Evolutionary conservation across 768 basidiomycete species (phyloP).

Genomic region (Dendrothele bispora): DNA sequence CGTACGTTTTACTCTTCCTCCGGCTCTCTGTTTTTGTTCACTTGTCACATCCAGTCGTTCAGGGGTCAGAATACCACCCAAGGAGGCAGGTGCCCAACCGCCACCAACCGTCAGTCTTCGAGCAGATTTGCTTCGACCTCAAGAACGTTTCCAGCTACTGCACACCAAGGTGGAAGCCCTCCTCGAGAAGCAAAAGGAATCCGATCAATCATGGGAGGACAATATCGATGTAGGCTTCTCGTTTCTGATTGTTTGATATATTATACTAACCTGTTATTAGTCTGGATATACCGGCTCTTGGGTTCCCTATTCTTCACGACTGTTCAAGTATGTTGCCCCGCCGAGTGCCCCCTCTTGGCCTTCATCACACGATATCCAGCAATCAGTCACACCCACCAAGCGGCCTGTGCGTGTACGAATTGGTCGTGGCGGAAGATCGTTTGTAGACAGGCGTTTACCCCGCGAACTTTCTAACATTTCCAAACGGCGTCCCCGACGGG

Average conservation of each 20-base stretch:
- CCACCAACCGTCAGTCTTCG: constrained; percentile 24
- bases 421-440: constrained; percentile 79
- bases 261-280: constrained; percentile 31
- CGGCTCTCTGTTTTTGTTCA: constrained; percentile 20
- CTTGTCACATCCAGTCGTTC: constrained; percentile 10
- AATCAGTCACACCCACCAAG: constrained; percentile 25
- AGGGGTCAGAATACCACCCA: background rate
- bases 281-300: constrained; percentile 69
- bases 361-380: constrained; percentile 22
- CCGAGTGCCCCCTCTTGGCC: constrained; percentile 28
- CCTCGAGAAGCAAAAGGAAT: constrained; percentile 62
- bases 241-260: background rate
- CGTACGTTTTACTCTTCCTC: constrained; percentile 9
- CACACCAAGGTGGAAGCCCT: constrained; percentile 62
- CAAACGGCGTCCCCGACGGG: constrained; percentile 33
- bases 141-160: constrained; percentile 62
- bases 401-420: constrained; percentile 65
- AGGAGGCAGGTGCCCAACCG: background rate
- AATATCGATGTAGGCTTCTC: constrained; percentile 62
- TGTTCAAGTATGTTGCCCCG: constrained; percentile 60
- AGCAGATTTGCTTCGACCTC: constrained; percentile 56
- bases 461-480: background rate
- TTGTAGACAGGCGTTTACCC: constrained; percentile 67
- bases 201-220: constrained; percentile 86
- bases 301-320: constrained; percentile 55